These are phyloP conservation scores for Penicillium brasilianum DNA, from an alignment of 2,329 filamentous ascomycete genomes.

Conservation along the genomic window DNA sequence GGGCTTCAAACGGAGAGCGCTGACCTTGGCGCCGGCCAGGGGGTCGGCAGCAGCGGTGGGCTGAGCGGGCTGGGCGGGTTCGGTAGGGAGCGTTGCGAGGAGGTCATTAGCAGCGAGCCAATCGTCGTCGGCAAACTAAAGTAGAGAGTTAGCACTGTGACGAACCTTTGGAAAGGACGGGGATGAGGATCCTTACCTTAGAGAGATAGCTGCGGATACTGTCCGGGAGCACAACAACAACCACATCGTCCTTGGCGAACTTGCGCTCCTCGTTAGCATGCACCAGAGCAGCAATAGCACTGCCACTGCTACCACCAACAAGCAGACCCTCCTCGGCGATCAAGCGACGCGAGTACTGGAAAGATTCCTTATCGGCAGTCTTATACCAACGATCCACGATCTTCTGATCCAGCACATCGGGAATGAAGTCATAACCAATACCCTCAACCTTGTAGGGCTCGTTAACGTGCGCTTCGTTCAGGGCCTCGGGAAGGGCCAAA, in stretches of 20 bases:
- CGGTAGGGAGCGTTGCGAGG: constrained; percentile 65
- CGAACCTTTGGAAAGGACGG: neutral
- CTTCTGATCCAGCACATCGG: constrained; percentile 83
- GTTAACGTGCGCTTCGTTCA: constrained; percentile 82
- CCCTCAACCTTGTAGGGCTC: constrained; percentile 96
- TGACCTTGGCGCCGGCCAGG: constrained; percentile 79
- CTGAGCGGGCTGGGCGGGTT: constrained; percentile 35
- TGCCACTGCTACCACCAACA: constrained; percentile 91
- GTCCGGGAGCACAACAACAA: constrained; percentile 91
- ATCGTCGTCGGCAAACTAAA: constrained; percentile 90
- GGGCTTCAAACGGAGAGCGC: constrained; percentile 85
- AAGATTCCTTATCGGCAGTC: constrained; percentile 90
- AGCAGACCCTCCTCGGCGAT: constrained; percentile 94
- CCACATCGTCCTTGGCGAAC: constrained; percentile 81
- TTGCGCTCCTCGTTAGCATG: constrained; percentile 75
- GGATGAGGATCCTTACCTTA: constrained; percentile 62
- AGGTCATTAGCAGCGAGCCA: constrained; percentile 98
- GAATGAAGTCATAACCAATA: constrained; percentile 98
- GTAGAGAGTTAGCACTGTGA: neutral
- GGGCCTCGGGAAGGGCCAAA: constrained; percentile 75
- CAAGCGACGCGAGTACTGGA: constrained; percentile 83
- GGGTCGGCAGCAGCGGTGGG: constrained; percentile 62
- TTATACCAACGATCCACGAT: constrained; percentile 96
- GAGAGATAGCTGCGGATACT: constrained; percentile 96
- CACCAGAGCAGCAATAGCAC: constrained; percentile 82